These are phyloP conservation scores for Cladosporium sp. DNA, from an alignment of 2,329 filamentous ascomycete genomes.

Conservation along the genomic window DNA sequence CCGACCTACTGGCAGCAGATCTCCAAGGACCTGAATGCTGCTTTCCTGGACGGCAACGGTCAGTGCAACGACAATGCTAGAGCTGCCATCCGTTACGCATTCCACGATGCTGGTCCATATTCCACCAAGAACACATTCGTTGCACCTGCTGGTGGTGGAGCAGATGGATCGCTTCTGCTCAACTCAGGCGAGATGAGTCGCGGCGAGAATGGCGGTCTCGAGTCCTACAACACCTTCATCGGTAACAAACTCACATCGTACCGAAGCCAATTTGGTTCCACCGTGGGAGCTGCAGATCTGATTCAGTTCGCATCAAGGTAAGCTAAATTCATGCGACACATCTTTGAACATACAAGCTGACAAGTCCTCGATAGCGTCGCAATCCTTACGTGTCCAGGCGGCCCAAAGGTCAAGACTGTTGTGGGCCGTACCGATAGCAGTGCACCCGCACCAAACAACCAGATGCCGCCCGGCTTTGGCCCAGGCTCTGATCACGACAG, in stretches of 20 bases:
- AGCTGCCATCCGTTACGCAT: constrained; percentile 31
- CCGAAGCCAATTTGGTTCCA: constrained; percentile 11
- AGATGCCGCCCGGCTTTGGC: constrained; percentile 43
- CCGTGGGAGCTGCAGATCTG: constrained; percentile 50
- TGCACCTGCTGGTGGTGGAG: constrained; percentile 31
- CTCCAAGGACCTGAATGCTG: constrained; percentile 6
- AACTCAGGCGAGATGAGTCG: constrained; percentile 33
- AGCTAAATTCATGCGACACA: neutral
- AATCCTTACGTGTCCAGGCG: constrained; percentile 26
- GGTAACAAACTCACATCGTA: constrained; percentile 34
- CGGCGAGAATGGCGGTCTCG: constrained; percentile 43
- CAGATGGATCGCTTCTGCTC: constrained; percentile 40
- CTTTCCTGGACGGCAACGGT: constrained; percentile 23
- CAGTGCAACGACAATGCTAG: constrained; percentile 32
- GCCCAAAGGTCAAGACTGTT: constrained; percentile 28
- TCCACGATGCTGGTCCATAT: constrained; percentile 27
- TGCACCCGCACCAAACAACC: constrained; percentile 38
- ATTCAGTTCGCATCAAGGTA: constrained; percentile 44
- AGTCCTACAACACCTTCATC: constrained; percentile 39
- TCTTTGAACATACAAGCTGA: neutral
- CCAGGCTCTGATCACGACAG: constrained; percentile 34
- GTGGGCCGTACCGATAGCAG: constrained; percentile 47
- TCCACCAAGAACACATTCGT: constrained; percentile 16
- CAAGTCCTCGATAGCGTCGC: constrained; percentile 33
- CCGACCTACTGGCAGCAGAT: constrained; percentile 7